phyloP scores from a whole-genome alignment of 2,329 filamentous ascomycete species.

The Sphaerostilbella broomeana region DNA sequence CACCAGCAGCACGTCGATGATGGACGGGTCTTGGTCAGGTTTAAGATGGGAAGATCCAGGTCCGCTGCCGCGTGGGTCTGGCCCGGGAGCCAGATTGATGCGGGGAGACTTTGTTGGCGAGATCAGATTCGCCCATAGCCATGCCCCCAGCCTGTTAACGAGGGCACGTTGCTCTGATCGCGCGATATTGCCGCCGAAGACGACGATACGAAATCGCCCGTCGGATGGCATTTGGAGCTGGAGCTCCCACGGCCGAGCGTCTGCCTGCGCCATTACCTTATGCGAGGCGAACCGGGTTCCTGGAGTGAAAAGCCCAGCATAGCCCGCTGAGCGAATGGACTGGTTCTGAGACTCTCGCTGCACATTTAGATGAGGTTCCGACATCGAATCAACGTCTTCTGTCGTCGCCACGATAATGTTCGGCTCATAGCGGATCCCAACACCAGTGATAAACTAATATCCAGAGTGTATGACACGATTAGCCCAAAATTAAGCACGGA shows the following conservation, averaged over 20 bases:
- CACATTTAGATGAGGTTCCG: slow-evolving; percentile 22
- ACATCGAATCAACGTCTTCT: slow-evolving; percentile 15
- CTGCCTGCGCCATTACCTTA: slow-evolving; percentile 53
- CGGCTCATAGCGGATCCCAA: slow-evolving; percentile 12
- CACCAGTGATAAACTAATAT: slow-evolving; percentile 26
- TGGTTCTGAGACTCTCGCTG: slow-evolving; percentile 25
- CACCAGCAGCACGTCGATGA: slow-evolving; percentile 55
- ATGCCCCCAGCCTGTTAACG: slow-evolving; percentile 41
- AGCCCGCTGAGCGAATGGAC: slow-evolving; percentile 3
- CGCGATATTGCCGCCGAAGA: slow-evolving; percentile 56
- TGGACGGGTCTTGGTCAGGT: slow-evolving; percentile 10
- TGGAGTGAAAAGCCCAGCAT: slow-evolving; percentile 9
- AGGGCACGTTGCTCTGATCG: slow-evolving; percentile 34
- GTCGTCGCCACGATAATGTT: slow-evolving; percentile 5
- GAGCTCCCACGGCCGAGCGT: slow-evolving; percentile 51
- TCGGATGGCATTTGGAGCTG: slow-evolving; percentile 50
- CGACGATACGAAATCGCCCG: slow-evolving; percentile 51
- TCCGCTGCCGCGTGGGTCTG: slow-evolving; percentile 6
- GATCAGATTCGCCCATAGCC: slow-evolving; percentile 37
- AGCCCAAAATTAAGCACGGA: slow-evolving; percentile 16
- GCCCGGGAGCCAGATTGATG: slow-evolving; percentile 18
- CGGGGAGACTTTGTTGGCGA: slow-evolving; percentile 24
- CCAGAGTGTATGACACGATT: slow-evolving; percentile 37
- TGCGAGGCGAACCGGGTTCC: slow-evolving; percentile 16
- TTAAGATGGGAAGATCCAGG: slow-evolving; percentile 2